phyloP scores from a whole-genome alignment of 2,329 filamentous ascomycete genomes.

The Colletotrichum truncatum region DNA sequence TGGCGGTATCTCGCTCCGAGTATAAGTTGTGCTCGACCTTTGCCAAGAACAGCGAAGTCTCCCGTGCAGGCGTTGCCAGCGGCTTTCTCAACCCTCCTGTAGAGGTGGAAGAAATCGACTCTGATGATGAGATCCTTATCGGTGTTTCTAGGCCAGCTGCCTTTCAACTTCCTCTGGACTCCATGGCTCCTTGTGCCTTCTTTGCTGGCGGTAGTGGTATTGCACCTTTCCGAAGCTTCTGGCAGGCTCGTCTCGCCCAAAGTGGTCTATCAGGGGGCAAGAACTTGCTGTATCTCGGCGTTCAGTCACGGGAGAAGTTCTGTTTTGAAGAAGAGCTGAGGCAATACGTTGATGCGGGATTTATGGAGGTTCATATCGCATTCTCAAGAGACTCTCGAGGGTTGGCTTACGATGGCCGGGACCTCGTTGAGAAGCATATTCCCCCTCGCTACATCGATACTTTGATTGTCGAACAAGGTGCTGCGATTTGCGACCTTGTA shows the following conservation, averaged over 20 bases:
- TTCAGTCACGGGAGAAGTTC: conserved; percentile 61
- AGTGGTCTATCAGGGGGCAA: conserved; percentile 47
- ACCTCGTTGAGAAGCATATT: conserved; percentile 59
- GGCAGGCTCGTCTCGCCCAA: conserved; percentile 53
- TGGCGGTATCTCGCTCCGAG: conserved; percentile 61
- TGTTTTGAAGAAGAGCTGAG: conserved; percentile 59
- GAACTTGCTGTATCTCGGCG: conserved; percentile 60
- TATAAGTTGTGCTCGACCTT: conserved; percentile 57
- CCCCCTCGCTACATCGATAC: conserved; percentile 61
- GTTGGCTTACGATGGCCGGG: conserved; percentile 53
- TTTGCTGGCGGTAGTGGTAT: conserved; percentile 65
- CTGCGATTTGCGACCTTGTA: conserved; percentile 60
- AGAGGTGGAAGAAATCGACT: conserved; percentile 44
- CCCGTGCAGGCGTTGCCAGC: conserved; percentile 58
- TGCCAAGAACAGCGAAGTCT: conserved; percentile 40
- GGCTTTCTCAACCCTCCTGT: conserved; percentile 61
- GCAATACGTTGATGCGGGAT: conserved; percentile 53
- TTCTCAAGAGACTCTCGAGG: conserved; percentile 60
- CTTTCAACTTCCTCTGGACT: conserved; percentile 61
- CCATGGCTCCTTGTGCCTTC: conserved; percentile 59
- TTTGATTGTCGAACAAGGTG: conserved; percentile 60
- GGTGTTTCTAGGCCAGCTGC: conserved; percentile 60
- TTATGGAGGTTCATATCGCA: conserved; percentile 61
- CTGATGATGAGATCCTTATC: conserved; percentile 59
- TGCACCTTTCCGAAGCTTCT: conserved; percentile 63